phyloP scores from a whole-genome alignment of 192 early-diverging fungal genomes.

The Obelidium mucronatum region DNA sequence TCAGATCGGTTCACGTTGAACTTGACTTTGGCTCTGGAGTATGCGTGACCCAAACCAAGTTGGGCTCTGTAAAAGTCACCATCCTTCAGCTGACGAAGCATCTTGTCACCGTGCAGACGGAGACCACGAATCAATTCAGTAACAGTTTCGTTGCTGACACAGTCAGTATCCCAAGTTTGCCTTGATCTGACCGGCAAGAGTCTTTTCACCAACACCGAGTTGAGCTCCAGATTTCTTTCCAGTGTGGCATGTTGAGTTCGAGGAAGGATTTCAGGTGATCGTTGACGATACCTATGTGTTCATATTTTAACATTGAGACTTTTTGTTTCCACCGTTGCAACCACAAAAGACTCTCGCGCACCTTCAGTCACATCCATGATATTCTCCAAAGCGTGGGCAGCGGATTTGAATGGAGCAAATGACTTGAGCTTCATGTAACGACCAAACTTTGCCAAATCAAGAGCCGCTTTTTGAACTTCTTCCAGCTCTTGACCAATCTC shows the following conservation, averaged over 20 bases:
- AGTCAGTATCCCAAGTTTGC: constrained; percentile 77
- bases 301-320: too few relatives aligned
- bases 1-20: constrained; percentile 99
- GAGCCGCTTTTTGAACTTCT: constrained; percentile 81
- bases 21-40: constrained; percentile 99
- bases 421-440: constrained; percentile 92
- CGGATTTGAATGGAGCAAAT: constrained; percentile 96
- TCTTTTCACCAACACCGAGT: constrained; percentile 89
- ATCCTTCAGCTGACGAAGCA: constrained; percentile 88
- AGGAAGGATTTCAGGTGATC: constrained; percentile 90
- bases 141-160: constrained; percentile 80
- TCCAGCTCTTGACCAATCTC: constrained; percentile 95
- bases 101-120: constrained; percentile 86
- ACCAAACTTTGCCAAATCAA: constrained; percentile 89
- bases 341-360: constrained; percentile 42
- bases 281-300: constrained; percentile 78
- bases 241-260: constrained; percentile 91
- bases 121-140: constrained; percentile 94
- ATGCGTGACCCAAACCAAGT: constrained; percentile 97
- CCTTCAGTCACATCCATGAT: constrained; percentile 98
- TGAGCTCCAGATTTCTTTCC: constrained; percentile 76
- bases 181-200: constrained; percentile 82
- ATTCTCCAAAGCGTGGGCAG: constrained; percentile 97
- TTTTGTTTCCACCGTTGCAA: background rate
- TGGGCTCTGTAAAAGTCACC: constrained; percentile 94